These are phyloP conservation scores for Vitis hybrid DNA, from an alignment of 177 flowering plant species.

Conservation along the genomic window DNA sequence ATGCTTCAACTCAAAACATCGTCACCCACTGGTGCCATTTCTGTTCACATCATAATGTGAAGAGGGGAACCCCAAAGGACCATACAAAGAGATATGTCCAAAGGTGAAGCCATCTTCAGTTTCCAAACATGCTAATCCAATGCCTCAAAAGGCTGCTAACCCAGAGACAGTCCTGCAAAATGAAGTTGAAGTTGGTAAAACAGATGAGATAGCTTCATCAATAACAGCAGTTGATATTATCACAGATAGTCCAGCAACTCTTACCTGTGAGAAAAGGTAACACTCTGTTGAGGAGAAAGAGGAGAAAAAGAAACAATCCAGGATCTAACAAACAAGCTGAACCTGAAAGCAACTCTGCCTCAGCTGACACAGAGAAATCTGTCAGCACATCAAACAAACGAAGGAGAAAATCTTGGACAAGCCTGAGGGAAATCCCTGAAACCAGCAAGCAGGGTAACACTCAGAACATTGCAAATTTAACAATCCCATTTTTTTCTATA, in stretches of 20 bases:
- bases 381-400: constrained; percentile 38
- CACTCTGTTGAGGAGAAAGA: constrained; percentile 41
- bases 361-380: constrained; percentile 26
- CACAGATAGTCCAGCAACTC: constrained; percentile 32
- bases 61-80: constrained; percentile 70
- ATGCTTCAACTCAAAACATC: constrained; percentile 39
- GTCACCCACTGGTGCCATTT: constrained; percentile 69
- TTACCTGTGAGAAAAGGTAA: constrained; percentile 20
- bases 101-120: constrained; percentile 23
- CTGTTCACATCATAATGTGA: constrained; percentile 62
- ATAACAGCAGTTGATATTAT: constrained; percentile 5
- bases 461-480: constrained; percentile 27
- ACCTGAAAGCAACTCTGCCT: constrained; percentile 21
- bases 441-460: constrained; percentile 23
- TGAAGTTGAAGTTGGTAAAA: neutral
- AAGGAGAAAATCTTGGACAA: constrained; percentile 69
- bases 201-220: constrained; percentile 7
- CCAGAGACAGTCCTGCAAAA: neutral
- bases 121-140: constrained; percentile 2
- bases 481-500: constrained; percentile 50
- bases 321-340: constrained; percentile 37
- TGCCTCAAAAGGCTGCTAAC: neutral
- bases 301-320: constrained; percentile 40
- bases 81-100: constrained; percentile 50
- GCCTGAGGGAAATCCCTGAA: constrained; percentile 67